Conservation (phyloP, 768 basidiomycete species). For the Pleurotus cornucopiae region DNA sequence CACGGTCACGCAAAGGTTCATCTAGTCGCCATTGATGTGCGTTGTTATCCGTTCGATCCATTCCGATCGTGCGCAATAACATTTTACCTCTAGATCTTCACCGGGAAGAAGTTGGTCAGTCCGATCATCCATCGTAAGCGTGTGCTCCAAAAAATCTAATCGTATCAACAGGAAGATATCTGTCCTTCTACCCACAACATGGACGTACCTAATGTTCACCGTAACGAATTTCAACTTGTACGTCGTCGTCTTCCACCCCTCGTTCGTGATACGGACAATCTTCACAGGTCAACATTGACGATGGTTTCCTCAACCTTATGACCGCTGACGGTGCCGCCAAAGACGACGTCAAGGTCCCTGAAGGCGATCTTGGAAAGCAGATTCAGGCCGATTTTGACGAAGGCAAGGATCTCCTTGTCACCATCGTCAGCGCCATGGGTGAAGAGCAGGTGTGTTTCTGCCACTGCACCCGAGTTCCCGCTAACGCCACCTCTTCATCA, state of each 20-base stretch:
- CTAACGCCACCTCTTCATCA: slow-evolving; percentile 19
- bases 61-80: not conserved
- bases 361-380: slow-evolving; percentile 70
- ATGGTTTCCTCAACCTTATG: slow-evolving; percentile 96
- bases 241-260: slow-evolving; percentile 15
- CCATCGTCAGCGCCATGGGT: slow-evolving; percentile 84
- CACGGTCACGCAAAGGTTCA: slow-evolving; percentile 99
- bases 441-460: slow-evolving; percentile 68
- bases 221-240: slow-evolving; percentile 90
- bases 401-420: slow-evolving; percentile 85
- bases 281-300: slow-evolving; percentile 79
- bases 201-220: slow-evolving; percentile 93
- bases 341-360: slow-evolving; percentile 94
- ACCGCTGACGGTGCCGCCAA: slow-evolving; percentile 71
- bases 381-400: slow-evolving; percentile 73
- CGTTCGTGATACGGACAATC: too few relatives aligned
- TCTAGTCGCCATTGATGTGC: slow-evolving; percentile 91
- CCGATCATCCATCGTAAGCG: slow-evolving; percentile 10
- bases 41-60: slow-evolving; percentile 25
- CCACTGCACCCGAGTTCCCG: not conserved
- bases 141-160: slow-evolving; percentile 8
- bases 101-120: slow-evolving; percentile 90
- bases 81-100: slow-evolving; percentile 77
- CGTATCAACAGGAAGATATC: slow-evolving; percentile 73
- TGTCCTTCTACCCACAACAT: slow-evolving; percentile 99